These are phyloP conservation scores for Phytopythium aichiense DNA, from an alignment of 352 stramenopile genomes.

Conservation along the genomic window DNA sequence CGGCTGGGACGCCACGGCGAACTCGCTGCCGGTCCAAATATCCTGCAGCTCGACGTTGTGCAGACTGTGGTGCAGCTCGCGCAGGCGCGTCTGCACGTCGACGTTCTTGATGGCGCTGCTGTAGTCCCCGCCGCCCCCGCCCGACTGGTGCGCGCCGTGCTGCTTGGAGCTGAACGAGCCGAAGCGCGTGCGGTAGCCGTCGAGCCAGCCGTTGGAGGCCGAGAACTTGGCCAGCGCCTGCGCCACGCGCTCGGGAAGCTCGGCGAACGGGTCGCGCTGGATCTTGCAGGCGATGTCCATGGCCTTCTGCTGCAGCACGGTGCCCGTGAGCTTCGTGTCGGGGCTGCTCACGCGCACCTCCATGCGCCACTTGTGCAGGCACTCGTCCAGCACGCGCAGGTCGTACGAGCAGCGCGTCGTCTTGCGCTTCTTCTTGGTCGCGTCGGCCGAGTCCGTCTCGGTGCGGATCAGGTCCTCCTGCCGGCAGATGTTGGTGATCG, in stretches of 20 bases:
- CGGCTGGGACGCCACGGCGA: constrained; percentile 63
- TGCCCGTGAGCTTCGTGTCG: constrained; percentile 77
- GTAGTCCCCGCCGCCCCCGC: constrained; percentile 11
- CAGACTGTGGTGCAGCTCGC: constrained; percentile 74
- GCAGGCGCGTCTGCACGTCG: constrained; percentile 79
- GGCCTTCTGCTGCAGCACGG: constrained; percentile 76
- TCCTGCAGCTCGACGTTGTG: constrained; percentile 58
- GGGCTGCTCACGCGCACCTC: constrained; percentile 77
- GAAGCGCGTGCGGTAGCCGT: constrained; percentile 82
- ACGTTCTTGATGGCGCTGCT: constrained; percentile 80
- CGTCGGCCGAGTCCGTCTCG: constrained; percentile 83
- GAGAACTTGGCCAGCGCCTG: constrained; percentile 72
- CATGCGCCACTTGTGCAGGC: constrained; percentile 86
- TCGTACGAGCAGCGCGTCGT: constrained; percentile 85
- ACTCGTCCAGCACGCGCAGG: constrained; percentile 75
- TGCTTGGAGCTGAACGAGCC: constrained; percentile 82
- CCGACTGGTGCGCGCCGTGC: constrained; percentile 19
- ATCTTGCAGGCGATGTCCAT: constrained; percentile 83
- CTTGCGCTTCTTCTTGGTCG: constrained; percentile 84
- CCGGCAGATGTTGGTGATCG: constrained; percentile 85
- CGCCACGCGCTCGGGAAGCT: constrained; percentile 69
- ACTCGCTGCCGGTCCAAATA: constrained; percentile 78
- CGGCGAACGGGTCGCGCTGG: constrained; percentile 58
- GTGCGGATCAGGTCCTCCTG: constrained; percentile 78
- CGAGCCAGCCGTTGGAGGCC: constrained; percentile 81